phyloP scores from a whole-genome alignment of 2,329 filamentous ascomycete genomes.

The Ceratocystis cacaofunesta region DNA sequence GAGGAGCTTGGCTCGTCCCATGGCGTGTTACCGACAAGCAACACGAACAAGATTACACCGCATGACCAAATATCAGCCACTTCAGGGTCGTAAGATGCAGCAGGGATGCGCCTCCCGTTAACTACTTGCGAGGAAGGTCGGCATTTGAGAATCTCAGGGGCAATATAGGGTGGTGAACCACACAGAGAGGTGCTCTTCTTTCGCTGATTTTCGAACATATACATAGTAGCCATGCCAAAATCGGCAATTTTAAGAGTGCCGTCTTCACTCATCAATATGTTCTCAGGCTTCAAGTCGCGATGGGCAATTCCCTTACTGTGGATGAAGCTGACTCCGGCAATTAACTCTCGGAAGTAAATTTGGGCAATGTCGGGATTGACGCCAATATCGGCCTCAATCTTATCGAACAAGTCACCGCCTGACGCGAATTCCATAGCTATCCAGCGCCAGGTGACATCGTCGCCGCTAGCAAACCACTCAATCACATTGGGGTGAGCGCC shows the following conservation, averaged over 20 bases:
- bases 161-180: slow-evolving; percentile 92
- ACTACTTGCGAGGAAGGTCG: slow-evolving; percentile 20
- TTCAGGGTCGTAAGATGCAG: slow-evolving; percentile 53
- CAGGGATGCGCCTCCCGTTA: slow-evolving; percentile 31
- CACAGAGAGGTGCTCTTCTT: slow-evolving; percentile 82
- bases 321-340: slow-evolving; percentile 85
- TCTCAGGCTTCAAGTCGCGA: slow-evolving; percentile 84
- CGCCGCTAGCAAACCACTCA: slow-evolving; percentile 74
- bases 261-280: slow-evolving; percentile 72
- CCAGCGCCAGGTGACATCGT: slow-evolving; percentile 83
- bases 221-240: slow-evolving; percentile 89
- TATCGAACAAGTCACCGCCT: slow-evolving; percentile 94
- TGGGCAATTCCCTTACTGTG: slow-evolving; percentile 92
- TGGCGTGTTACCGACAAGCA: slow-evolving; percentile 89
- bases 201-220: slow-evolving; percentile 69
- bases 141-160: slow-evolving; percentile 67
- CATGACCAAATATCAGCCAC: slow-evolving; percentile 93
- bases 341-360: slow-evolving; percentile 85
- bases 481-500: slow-evolving; percentile 88
- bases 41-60: slow-evolving; percentile 90
- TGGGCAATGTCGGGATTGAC: slow-evolving; percentile 92
- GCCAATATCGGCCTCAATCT: slow-evolving; percentile 94
- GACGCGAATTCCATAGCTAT: slow-evolving; percentile 96
- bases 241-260: slow-evolving; percentile 90
- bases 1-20: slow-evolving; percentile 83